These are phyloP conservation scores for Pyrenochaeta sp. DNA, from an alignment of 2,329 filamentous ascomycete species.

Conservation along the genomic window DNA sequence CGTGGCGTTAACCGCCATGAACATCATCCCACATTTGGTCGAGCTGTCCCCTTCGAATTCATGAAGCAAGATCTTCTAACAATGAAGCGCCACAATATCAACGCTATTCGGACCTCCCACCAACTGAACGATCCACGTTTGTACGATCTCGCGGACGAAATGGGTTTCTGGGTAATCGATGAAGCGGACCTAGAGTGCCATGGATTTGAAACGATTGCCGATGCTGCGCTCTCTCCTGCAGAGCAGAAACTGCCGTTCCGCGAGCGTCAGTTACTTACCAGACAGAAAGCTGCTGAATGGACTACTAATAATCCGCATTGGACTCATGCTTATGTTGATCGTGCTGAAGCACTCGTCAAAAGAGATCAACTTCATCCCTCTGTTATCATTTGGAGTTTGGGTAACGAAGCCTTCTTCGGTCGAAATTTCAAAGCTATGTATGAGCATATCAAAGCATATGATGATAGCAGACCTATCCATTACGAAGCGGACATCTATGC, in stretches of 20 bases:
- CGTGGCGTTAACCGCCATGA: constrained; percentile 75
- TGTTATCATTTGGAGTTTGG: constrained; percentile 77
- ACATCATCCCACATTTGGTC: constrained; percentile 70
- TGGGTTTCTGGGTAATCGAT: constrained; percentile 72
- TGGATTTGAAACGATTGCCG: constrained; percentile 52
- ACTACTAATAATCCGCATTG: constrained; percentile 69
- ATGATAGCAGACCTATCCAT: constrained; percentile 68
- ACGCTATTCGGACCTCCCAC: constrained; percentile 73
- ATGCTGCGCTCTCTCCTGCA: constrained; percentile 32
- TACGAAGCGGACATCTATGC: constrained; percentile 72
- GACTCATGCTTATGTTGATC: constrained; percentile 72
- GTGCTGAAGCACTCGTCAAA: constrained; percentile 69
- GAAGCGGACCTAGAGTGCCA: constrained; percentile 61
- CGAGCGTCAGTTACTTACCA: constrained; percentile 66
- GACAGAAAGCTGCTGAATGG: constrained; percentile 64
- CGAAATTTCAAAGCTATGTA: constrained; percentile 74
- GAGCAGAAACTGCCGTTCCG: constrained; percentile 63
- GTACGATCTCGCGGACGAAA: constrained; percentile 69
- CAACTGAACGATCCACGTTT: constrained; percentile 70
- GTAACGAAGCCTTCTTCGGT: constrained; percentile 78
- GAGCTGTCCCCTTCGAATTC: constrained; percentile 69
- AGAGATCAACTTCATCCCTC: constrained; percentile 75
- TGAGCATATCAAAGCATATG: constrained; percentile 65
- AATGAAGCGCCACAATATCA: constrained; percentile 77
- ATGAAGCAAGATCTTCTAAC: constrained; percentile 68